Evolutionary conservation across 192 early-diverging fungal species (phyloP).

Genomic region (Kappamyces sp.): DNA sequence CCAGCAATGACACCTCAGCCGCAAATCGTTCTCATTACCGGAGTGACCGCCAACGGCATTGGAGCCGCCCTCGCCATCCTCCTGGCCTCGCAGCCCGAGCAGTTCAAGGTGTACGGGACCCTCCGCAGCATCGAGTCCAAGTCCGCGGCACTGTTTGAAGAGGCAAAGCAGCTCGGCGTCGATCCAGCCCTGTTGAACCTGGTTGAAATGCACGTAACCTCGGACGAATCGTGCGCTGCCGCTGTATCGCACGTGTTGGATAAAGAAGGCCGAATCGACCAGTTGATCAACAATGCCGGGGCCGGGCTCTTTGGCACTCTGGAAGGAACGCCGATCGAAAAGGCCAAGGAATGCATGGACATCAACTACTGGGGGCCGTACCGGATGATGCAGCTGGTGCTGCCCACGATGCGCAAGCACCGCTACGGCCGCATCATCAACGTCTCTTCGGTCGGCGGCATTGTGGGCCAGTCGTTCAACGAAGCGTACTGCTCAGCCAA

Average conservation of each 20-base stretch:
- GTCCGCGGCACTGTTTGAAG: neutral
- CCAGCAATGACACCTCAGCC: too few species aligned
- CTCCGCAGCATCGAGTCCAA: constrained; percentile 5
- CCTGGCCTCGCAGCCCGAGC: constrained; percentile 2
- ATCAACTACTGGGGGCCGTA: constrained; percentile 10
- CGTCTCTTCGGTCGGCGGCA: constrained; percentile 7
- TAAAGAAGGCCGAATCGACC: constrained; percentile 7
- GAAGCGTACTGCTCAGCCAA: constrained; percentile 12
- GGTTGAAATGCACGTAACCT: constrained; percentile 10
- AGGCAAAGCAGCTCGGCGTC: constrained; percentile 4
- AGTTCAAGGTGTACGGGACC: constrained; percentile 7
- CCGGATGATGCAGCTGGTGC: constrained; percentile 3
- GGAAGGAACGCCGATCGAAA: constrained; percentile 10
- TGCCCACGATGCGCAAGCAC: constrained; percentile 11
- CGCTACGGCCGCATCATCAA: constrained; percentile 5
- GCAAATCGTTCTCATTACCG: constrained; percentile 5
- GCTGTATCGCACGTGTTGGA: neutral
- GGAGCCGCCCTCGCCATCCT: constrained; percentile 5
- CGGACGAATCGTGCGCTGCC: constrained; percentile 2
- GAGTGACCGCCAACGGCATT: constrained; percentile 7
- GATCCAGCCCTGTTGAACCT: neutral
- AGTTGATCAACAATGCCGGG: constrained; percentile 14
- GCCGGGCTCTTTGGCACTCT: constrained; percentile 5
- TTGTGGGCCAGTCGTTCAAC: constrained; percentile 15
- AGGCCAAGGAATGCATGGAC: constrained; percentile 9